Conservation (phyloP, 192 early-diverging fungal genomes). For the Backusella mclennaniae region DNA sequence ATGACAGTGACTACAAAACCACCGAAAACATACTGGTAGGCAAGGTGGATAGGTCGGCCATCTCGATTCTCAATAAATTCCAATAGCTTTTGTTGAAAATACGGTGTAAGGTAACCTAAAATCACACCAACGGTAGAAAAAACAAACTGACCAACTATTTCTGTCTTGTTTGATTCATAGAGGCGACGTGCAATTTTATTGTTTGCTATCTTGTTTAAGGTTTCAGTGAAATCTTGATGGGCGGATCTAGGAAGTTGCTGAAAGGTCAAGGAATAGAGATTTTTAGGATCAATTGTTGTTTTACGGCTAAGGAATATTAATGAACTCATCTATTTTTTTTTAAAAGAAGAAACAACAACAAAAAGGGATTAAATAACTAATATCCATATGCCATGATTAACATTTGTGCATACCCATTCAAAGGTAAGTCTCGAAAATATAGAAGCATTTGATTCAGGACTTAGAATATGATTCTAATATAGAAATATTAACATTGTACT, state of each 20-base stretch:
- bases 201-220: not conserved
- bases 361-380: not conserved
- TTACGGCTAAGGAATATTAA: slow-evolving; percentile 15
- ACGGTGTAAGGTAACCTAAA: slow-evolving; percentile 41
- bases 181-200: slow-evolving; percentile 12
- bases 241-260: slow-evolving; percentile 15
- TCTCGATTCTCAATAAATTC: slow-evolving; percentile 38
- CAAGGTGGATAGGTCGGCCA: slow-evolving; percentile 31
- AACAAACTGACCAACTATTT: slow-evolving; percentile 16
- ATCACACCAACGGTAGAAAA: slow-evolving; percentile 12
- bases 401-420: slow-evolving; percentile 10
- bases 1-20: slow-evolving; percentile 38
- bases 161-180: slow-evolving; percentile 6
- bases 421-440: slow-evolving; percentile 23
- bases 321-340: slow-evolving; percentile 13
- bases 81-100: slow-evolving; percentile 43
- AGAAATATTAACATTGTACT: not conserved
- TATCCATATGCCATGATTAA: not conserved
- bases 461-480: not conserved
- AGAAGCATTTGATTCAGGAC: slow-evolving; percentile 21
- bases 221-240: slow-evolving; percentile 15
- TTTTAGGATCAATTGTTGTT: not conserved
- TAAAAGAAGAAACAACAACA: not conserved
- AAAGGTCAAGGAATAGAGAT: slow-evolving; percentile 19
- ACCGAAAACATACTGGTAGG: slow-evolving; percentile 56